These are phyloP conservation scores for Penicillium sp. DNA, from an alignment of 2,329 filamentous ascomycete genomes.

Conservation along the genomic window DNA sequence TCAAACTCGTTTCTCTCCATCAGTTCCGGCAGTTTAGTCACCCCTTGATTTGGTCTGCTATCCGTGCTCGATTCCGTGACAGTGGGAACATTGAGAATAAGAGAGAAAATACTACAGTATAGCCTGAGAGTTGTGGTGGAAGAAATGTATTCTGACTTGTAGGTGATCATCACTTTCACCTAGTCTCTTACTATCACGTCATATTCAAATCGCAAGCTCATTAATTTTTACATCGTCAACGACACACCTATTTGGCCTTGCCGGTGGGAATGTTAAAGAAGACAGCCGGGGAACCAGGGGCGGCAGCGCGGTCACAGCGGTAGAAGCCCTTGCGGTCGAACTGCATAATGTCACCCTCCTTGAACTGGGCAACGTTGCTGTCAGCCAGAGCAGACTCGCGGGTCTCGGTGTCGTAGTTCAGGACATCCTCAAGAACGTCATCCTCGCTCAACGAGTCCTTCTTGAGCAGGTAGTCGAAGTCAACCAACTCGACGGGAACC, in stretches of 20 bases:
- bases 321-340: slow-evolving; percentile 93
- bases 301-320: slow-evolving; percentile 71
- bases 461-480: slow-evolving; percentile 93
- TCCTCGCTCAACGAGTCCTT: slow-evolving; percentile 93
- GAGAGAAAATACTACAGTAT: neutral
- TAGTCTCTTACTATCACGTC: neutral
- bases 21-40: too few relatives aligned
- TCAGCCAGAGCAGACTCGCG: slow-evolving; percentile 78
- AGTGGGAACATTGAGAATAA: neutral
- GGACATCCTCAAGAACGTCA: slow-evolving; percentile 79
- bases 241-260: slow-evolving; percentile 48
- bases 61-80: too few relatives aligned
- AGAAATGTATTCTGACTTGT: neutral
- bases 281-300: slow-evolving; percentile 62
- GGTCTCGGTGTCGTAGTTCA: slow-evolving; percentile 75
- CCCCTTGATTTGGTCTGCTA: too few relatives aligned
- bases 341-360: slow-evolving; percentile 90
- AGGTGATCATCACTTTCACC: neutral
- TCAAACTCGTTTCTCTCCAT: too few relatives aligned
- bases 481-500: slow-evolving; percentile 81
- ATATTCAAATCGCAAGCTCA: neutral
- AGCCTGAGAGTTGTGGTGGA: neutral
- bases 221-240: neutral
- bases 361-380: slow-evolving; percentile 74
- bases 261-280: slow-evolving; percentile 73